Base-by-base conservation (phyloP, 2,329 filamentous ascomycete genomes). In the Lasiodiplodia hormozganensis region DNA sequence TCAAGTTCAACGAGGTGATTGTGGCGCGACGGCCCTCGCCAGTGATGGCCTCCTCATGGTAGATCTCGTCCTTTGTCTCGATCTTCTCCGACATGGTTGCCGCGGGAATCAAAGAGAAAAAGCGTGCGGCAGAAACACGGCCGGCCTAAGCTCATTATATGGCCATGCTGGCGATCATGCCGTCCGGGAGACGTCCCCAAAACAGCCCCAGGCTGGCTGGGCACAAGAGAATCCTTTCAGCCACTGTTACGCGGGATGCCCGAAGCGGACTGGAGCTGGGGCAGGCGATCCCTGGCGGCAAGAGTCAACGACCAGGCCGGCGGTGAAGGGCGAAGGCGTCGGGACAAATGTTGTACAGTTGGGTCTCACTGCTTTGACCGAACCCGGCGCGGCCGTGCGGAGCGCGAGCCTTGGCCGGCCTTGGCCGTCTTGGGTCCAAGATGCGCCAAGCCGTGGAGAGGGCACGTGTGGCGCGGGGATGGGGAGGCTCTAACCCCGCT, bases 31-130 rank as follows among this genome's bases (percentile, higher is more conserved):
- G 69, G 43, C 64, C 68, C 47, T 69, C 68, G 23, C 64, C 64
- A 23, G 70, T 62, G n/a, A 64, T 8, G 18, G 60, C 60, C 47
- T 64, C 60, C 18, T 77, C 74, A 2, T 77, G 73, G 58, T 71
- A 74, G 3, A 58, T 70, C 51, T 75, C 72, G 28, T 72, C 60
- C n/a, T 64, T 64, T 31, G 38, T 16, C 40, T 62, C 60, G n/a
- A 28, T 6, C 60, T 64, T 64, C 60, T 64, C 60, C 60, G 40
- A 34, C 38, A 52, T 52, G 40, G 21, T 62, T 62, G 58, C 34
- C 28, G 34, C 11, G 25, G 7, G 21, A 47, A 12, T 43, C 21
- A 62, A 23, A 62, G 23, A 8, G 58, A 34, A 12, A 43, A 25
- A 64, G 23, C 36, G 60, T 21, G 21, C 23, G 21, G 34, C 28